Conservation (phyloP, 805 yeast genomes). For the Phaffomyces thermotolerans region DNA sequence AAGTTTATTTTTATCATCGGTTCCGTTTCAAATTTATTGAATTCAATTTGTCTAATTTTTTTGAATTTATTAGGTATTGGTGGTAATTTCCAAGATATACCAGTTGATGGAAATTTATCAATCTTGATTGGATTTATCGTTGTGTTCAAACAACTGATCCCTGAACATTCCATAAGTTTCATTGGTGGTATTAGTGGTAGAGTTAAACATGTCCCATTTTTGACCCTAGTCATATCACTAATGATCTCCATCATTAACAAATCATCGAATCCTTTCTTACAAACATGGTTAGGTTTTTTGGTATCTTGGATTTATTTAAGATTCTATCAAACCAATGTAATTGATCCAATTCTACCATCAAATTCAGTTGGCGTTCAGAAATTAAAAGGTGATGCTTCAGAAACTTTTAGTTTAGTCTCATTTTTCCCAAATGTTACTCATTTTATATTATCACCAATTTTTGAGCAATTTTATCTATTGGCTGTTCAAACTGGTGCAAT, state of each 20-base stretch:
- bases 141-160: conserved; percentile 58
- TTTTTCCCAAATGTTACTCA: conserved; percentile 70
- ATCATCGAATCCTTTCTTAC: conserved; percentile 45
- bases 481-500: conserved; percentile 40
- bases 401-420: conserved; percentile 73
- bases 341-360: conserved; percentile 48
- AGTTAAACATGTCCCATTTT: conserved; percentile 57
- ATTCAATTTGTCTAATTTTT: conserved; percentile 21
- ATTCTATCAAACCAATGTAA: conserved; percentile 56
- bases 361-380: conserved; percentile 25
- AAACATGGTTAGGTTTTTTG: conserved; percentile 52
- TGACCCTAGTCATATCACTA: conserved; percentile 26
- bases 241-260: conserved; percentile 23
- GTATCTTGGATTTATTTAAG: conserved; percentile 72
- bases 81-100: conserved; percentile 30
- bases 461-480: conserved; percentile 34
- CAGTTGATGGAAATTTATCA: conserved; percentile 48
- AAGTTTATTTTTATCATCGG: conserved; percentile 44
- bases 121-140: conserved; percentile 52
- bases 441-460: conserved; percentile 44
- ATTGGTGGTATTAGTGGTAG: conserved; percentile 46
- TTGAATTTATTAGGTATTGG: conserved; percentile 17
- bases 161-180: conserved; percentile 49
- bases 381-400: conserved; percentile 80
- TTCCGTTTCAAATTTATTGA: conserved; percentile 43